phyloP scores from a whole-genome alignment of 2,329 filamentous ascomycete species.

The Dichotomopilus funicola region DNA sequence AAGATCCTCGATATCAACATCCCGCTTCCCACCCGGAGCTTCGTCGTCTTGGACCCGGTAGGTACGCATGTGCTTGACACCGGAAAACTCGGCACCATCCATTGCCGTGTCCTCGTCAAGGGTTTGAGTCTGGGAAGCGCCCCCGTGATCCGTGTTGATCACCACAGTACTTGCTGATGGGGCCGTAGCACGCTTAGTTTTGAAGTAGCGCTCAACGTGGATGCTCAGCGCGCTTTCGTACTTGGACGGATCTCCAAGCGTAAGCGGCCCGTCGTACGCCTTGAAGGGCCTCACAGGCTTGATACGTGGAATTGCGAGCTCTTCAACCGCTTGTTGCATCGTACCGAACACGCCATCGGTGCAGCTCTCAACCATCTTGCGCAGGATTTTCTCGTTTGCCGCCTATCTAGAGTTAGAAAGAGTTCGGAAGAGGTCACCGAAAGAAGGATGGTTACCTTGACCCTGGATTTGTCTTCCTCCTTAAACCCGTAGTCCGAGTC shows the following conservation, averaged over 20 bases:
- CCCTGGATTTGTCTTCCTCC: slow-evolving; percentile 72
- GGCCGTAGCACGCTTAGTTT: slow-evolving; percentile 69
- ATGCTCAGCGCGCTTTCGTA: slow-evolving; percentile 74
- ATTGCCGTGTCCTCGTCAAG: slow-evolving; percentile 44
- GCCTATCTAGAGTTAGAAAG: slow-evolving; percentile 35
- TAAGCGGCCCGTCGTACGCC: slow-evolving; percentile 72
- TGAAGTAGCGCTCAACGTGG: slow-evolving; percentile 84
- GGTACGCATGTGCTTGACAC: slow-evolving; percentile 68
- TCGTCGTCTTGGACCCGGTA: slow-evolving; percentile 75
- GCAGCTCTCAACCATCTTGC: slow-evolving; percentile 59
- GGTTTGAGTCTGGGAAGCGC: slow-evolving; percentile 43
- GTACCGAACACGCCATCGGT: slow-evolving; percentile 69
- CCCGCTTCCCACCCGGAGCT: slow-evolving; percentile 69
- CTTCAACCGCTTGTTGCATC: slow-evolving; percentile 74
- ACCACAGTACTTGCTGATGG: slow-evolving; percentile 74
- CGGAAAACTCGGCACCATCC: slow-evolving; percentile 47
- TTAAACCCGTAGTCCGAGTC: slow-evolving; percentile 84
- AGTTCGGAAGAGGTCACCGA: not conserved
- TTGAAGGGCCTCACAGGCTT: slow-evolving; percentile 71
- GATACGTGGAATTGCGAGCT: slow-evolving; percentile 68
- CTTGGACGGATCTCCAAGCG: slow-evolving; percentile 67
- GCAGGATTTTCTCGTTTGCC: slow-evolving; percentile 67
- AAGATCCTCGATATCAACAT: slow-evolving; percentile 74
- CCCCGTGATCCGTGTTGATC: slow-evolving; percentile 43
- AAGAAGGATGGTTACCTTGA: slow-evolving; percentile 49